A percentile compares a stretch with the other conserved stretches of the same genome.
Conservation (phyloP, 2,329 filamentous ascomycete genomes). For the Didymellaceae sp. region DNA sequence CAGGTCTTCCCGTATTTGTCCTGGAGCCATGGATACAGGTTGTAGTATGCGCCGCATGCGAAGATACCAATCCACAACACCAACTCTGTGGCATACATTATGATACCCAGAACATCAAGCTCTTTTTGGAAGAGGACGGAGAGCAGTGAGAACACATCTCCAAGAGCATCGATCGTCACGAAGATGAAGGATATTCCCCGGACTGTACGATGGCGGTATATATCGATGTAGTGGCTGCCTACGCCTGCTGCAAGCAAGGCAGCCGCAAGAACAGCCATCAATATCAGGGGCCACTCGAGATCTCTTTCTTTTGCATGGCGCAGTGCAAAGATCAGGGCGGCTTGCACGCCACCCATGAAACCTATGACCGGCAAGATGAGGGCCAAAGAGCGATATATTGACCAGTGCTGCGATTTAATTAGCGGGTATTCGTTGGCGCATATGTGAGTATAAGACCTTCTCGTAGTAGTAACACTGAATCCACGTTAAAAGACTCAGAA, state of each 20-base stretch:
- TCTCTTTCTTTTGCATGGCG: constrained; percentile 53
- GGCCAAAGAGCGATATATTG: constrained; percentile 55
- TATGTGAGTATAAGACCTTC: constrained; percentile 27
- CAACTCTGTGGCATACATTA: constrained; percentile 72
- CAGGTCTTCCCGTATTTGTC: constrained; percentile 35
- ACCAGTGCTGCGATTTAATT: constrained; percentile 57
- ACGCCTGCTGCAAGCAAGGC: constrained; percentile 70
- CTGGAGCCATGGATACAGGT: constrained; percentile 64
- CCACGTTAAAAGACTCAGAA: constrained; percentile 61
- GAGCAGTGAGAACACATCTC: constrained; percentile 70
- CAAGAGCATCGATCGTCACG: constrained; percentile 71
- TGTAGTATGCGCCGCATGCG: constrained; percentile 69
- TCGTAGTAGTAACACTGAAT: constrained; percentile 64
- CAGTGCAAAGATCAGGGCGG: constrained; percentile 64
- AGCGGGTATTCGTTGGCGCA: neutral
- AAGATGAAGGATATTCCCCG: constrained; percentile 76
- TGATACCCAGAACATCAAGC: constrained; percentile 67
- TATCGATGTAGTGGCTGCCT: constrained; percentile 72
- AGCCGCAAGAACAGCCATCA: constrained; percentile 72
- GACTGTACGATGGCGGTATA: constrained; percentile 69
- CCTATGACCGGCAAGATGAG: constrained; percentile 60
- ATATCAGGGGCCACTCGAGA: constrained; percentile 65
- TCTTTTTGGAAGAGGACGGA: constrained; percentile 68
- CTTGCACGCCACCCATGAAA: constrained; percentile 66
- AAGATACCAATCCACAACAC: constrained; percentile 72